phyloP scores from a whole-genome alignment of 345 rosid species.

The Anastatica hierochuntica region DNA sequence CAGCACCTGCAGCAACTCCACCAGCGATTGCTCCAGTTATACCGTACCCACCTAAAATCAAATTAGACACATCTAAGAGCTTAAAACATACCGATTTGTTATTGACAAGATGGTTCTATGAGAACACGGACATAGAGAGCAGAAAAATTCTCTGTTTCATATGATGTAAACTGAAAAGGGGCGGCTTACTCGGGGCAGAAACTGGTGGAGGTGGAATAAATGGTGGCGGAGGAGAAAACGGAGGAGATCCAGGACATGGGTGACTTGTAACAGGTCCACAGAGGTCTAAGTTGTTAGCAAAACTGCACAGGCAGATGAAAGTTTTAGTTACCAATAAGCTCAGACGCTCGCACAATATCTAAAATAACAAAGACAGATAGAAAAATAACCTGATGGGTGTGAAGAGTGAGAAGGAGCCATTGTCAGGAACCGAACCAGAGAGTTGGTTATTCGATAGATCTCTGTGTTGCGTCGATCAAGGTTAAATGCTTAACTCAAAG shows the following conservation, averaged over 20 bases:
- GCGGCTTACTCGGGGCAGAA: constrained; percentile 51
- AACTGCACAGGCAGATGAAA: constrained; percentile 44
- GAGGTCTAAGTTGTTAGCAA: constrained; percentile 81
- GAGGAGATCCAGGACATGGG: constrained; percentile 99
- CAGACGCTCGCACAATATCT: constrained; percentile 3
- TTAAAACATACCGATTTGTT: neutral
- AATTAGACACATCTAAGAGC: constrained; percentile 4
- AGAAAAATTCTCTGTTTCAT: neutral
- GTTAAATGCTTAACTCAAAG: neutral
- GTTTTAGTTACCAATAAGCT: constrained; percentile 1
- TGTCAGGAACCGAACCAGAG: constrained; percentile 92
- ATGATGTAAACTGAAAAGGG: neutral
- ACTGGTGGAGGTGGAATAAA: constrained; percentile 74
- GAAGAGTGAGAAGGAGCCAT: constrained; percentile 95
- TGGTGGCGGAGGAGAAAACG: constrained; percentile 99
- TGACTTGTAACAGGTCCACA: constrained; percentile 95
- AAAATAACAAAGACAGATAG: neutral
- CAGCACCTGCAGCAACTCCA: constrained; percentile 99
- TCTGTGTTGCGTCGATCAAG: constrained; percentile 35
- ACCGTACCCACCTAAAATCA: constrained; percentile 61
- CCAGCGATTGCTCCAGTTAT: constrained; percentile 96
- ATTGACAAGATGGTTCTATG: neutral
- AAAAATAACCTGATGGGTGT: constrained; percentile 84
- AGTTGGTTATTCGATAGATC: constrained; percentile 91
- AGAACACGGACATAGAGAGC: neutral